A percentile compares a stretch with the other conserved stretches of the same genome.
phyloP scores from a whole-genome alignment of 129 eudicot species.

The Ambrosia artemisiifolia region DNA sequence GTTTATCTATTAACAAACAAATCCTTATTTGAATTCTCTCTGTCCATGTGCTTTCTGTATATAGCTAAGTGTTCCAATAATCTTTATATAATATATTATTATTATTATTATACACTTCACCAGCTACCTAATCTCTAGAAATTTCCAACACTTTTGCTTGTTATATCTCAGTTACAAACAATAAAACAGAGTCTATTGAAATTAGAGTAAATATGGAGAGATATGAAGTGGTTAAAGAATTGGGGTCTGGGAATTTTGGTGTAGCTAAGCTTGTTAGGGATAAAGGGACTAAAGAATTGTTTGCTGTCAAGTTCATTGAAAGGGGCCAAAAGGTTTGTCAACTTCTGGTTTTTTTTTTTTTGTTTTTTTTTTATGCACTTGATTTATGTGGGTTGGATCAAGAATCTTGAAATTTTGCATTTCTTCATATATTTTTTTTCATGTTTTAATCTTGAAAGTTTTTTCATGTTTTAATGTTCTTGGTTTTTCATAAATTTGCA shows the following conservation, averaged over 20 bases:
- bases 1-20: constrained; percentile 4
- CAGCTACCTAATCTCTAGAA: constrained; percentile 27
- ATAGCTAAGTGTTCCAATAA: constrained; percentile 22
- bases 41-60: constrained; percentile 14
- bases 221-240: constrained; percentile 56
- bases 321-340: constrained; percentile 56
- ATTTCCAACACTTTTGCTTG: neutral
- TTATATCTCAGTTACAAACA: neutral
- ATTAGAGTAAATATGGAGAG: constrained; percentile 45
- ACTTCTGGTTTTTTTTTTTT: neutral
- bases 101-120: constrained; percentile 9
- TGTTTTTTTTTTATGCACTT: neutral
- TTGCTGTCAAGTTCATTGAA: constrained; percentile 72
- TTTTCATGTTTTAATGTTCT: neutral
- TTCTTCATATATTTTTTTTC: too few species aligned
- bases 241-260: constrained; percentile 76
- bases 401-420: too few species aligned
- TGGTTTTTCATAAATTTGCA: neutral
- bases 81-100: neutral
- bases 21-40: neutral
- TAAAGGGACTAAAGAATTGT: constrained; percentile 41
- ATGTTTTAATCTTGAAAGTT: neutral
- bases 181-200: neutral
- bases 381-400: too few species aligned
- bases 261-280: constrained; percentile 77